phyloP scores from a whole-genome alignment of 495 filamentous ascomycete genomes.

The Penicillium macrosclerotiorum region DNA sequence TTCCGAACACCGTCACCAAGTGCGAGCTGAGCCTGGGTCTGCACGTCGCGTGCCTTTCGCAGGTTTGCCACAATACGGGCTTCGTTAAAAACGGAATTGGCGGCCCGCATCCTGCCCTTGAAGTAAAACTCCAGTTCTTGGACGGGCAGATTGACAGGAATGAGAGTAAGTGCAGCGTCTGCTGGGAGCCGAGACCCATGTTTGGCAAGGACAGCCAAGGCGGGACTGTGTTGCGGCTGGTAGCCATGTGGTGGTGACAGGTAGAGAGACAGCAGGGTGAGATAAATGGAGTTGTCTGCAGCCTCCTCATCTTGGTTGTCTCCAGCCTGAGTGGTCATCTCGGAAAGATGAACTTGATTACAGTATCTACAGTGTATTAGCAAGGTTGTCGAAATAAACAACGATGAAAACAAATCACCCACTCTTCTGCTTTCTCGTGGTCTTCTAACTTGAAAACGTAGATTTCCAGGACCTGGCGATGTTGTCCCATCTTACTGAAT shows the following conservation, averaged over 20 bases:
- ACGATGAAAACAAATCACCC: conserved; percentile 8
- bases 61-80: conserved; percentile 71
- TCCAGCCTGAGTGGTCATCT: conserved; percentile 27
- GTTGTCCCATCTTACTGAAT: conserved; percentile 91
- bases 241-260: conserved; percentile 77
- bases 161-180: conserved; percentile 74
- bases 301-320: conserved; percentile 56
- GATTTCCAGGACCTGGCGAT: conserved; percentile 90
- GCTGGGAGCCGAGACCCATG: conserved; percentile 92
- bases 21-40: conserved; percentile 66
- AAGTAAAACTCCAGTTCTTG: conserved; percentile 87
- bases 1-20: conserved; percentile 58
- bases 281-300: conserved; percentile 82
- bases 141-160: conserved; percentile 77
- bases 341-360: conserved; percentile 70
- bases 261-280: conserved; percentile 87
- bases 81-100: conserved; percentile 76
- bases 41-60: conserved; percentile 68
- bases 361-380: conserved; percentile 64
- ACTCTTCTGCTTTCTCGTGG: conserved; percentile 91
- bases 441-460: conserved; percentile 93
- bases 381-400: too few species aligned
- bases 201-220: conserved; percentile 80
- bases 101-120: conserved; percentile 82
- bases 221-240: conserved; percentile 69